Base-by-base conservation (phyloP, 345 rosid species). In the Camelina laxa region DNA sequence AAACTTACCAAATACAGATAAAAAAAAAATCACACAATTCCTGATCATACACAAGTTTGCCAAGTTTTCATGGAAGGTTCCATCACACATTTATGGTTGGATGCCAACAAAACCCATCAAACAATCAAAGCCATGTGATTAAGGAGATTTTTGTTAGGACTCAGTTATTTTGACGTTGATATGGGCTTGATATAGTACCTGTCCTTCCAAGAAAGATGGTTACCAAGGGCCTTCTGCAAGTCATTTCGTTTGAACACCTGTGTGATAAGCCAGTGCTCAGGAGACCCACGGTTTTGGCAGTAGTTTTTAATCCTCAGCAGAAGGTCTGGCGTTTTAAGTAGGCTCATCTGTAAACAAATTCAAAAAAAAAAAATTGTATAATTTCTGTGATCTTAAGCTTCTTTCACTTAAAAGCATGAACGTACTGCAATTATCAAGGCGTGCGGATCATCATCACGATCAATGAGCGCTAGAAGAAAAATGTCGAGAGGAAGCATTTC, bases 191-290 rank as follows among this genome's bases (percentile, higher is more conserved):
- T 38, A 73, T 53, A 35, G 80, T 70, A 92, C 99, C 98, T 90
- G 79, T 92, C 98, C 77, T 95, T 95, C 97, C 99, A 95, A 20
- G 99, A 90, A 54, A 95, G 98, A 86, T 95, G 98, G 84, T 87
- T 89, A 77, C 99, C 99, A 72, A 92, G 97, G 51, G 98, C 96
- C 78, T 88, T 95, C 59, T 80, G 92, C 80, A 90, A 84, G 69
- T 95, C 99, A 75, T 73, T 84, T 30, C 98, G 98, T 84, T 89
- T 89, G 82, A 86, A 90, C 16, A 85, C 75, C 81, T 92, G 93
- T 9, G 92, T 48, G 78, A 60, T 72, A 83, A 87, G 92, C 99
- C 99, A 95, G 73, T 90, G 98, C 74, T 95, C 99, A 1, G 92
- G 87, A 50, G 83, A 82, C 30, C 88, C 92, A 72, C 91, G 95